Base-by-base conservation (phyloP, 768 basidiomycete genomes). In the Lactarius psammicola region DNA sequence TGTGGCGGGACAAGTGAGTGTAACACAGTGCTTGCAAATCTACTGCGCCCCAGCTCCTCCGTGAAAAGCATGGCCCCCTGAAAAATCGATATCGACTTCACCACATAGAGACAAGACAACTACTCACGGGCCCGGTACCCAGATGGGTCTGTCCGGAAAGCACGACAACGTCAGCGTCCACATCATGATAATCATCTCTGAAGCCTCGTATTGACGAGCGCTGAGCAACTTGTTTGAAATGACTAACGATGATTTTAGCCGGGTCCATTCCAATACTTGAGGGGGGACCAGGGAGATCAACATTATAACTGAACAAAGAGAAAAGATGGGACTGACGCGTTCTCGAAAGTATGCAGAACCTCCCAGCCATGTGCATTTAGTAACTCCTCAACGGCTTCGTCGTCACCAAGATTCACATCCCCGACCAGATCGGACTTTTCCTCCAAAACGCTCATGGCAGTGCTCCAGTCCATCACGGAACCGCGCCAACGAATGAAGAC, bases 251-350 rank as follows among this genome's bases (percentile, higher is more conserved):
- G n/a, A 77, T 76, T 68, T 81, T 80, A 40, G 79, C 75, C 66
- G 68, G 77, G 26, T 81, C 81, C 78, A 81, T 79, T 15, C 78
- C 76, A 26, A 76, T 71, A 42, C 80, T 81, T 62, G 60, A 61
- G 54, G 23, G 69, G 54, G 10, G 7, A 36, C n/a, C 33, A 33
- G 9, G 20, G 20, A n/a, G 23, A 15, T 4, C 54, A 28, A 53
- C 10, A 1, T 34, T 15, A 8, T 20, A 40, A 36, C 2, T 31
- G 58, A 18, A 54, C 26, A 44, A 26, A 7, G 59, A 61, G 40
- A 18, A 34, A 34, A 9, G 49, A 6, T 4, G 53, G 8, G 23
- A 76, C 82, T 73, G 61, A 82, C 81, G 73, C 73, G 67, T 74
- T 74, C 8, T 73, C 66, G 44, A 75, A 83, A 18, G 80, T 80